Base-by-base conservation (phyloP, 2,329 filamentous ascomycete genomes). In the Aspergillus tubingensis region DNA sequence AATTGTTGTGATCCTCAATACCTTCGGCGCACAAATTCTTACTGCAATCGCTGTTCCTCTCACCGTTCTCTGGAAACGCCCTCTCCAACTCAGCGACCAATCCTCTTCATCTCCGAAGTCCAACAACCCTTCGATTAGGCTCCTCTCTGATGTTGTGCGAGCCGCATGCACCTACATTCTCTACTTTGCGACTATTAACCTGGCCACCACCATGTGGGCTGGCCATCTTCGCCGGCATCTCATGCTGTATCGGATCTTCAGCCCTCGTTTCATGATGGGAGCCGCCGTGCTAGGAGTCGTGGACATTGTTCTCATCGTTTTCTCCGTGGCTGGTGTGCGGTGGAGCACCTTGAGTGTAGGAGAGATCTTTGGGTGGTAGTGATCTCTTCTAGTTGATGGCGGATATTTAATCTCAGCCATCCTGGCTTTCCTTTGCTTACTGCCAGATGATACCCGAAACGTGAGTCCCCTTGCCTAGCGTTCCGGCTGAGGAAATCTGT, bases 171-270 rank as follows among this genome's bases (percentile, higher is more conserved):
- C 88, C 25, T 92, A 96, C 71, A 78, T 94, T 5, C 81, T 90
- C 1, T 96, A 94, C 73, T 95, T 92, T 72, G 91, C 91, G 5
- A 89, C 91, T 8, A 85, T 97, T 72, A 89, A 89, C 27, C 78
- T 96, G 21, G 91, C 92, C 0, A 96, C 93, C 4, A 96, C 95
- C 68, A 87, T 90, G 75, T 97, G 94, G 89, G 91, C 94, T 0
- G 93, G 91, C 1, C 88, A 92, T 79, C 79, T 99, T 70, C 84
- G 95, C 57, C 84, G 95, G 54, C 95, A 99, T 80, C 83, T 99
- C 64, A 99, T 99, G 95, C 84, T 99, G 30, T 99, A 95, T 78
- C 85, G 95, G 44, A 92, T 99, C 47, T 99, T 99, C 72, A 89
- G 85, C 77, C 95, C 95, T 50, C 81, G 94, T 27, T 99, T 94